Evolutionary conservation across 352 stramenopile species (phyloP).

Genomic region (Pythium myriotylum): DNA sequence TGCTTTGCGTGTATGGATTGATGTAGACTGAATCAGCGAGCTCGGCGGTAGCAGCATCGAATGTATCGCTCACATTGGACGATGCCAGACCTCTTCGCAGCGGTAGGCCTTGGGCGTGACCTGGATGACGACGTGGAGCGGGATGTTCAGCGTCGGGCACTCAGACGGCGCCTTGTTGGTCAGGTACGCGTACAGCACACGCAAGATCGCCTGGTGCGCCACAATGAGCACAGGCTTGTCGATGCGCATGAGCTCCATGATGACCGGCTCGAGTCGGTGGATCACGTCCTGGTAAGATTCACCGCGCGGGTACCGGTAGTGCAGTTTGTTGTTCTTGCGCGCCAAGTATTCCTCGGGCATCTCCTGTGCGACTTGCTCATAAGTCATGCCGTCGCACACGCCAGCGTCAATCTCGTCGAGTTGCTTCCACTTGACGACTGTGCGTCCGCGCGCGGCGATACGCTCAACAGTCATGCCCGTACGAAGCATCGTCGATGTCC

Average conservation of each 20-base stretch:
- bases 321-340: conserved; percentile 90
- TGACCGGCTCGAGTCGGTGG: conserved; percentile 95
- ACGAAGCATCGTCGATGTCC: conserved; percentile 95
- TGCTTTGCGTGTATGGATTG: background rate
- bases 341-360: conserved; percentile 95
- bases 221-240: conserved; percentile 93
- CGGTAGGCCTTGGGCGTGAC: conserved; percentile 94
- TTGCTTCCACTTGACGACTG: conserved; percentile 88
- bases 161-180: conserved; percentile 92
- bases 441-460: conserved; percentile 54
- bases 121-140: conserved; percentile 95
- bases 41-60: background rate
- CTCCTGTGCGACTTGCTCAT: conserved; percentile 95
- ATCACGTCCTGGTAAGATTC: conserved; percentile 99
- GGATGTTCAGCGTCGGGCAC: conserved; percentile 93
- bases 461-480: conserved; percentile 96
- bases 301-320: conserved; percentile 89
- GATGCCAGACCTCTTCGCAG: conserved; percentile 93
- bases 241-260: conserved; percentile 97
- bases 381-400: conserved; percentile 97
- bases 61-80: conserved; percentile 62
- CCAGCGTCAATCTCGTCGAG: conserved; percentile 97
- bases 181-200: conserved; percentile 96
- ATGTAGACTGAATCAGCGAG: background rate
- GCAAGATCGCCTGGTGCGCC: conserved; percentile 95